phyloP scores from a whole-genome alignment of 306 rosid genomes.

The Senna siamea region DNA sequence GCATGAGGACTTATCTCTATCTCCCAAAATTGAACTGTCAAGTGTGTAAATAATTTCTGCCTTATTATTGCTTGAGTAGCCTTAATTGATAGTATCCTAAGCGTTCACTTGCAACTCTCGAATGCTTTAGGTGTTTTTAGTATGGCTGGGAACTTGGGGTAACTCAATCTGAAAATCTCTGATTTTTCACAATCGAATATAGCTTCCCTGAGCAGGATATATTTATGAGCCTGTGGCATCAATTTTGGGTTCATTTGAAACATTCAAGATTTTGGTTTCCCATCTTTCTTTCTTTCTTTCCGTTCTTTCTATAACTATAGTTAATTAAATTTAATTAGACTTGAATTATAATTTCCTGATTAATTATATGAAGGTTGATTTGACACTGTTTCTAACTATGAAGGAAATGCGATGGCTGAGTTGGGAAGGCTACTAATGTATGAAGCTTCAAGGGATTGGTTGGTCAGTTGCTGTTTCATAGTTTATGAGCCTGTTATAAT shows the following conservation, averaged over 20 bases:
- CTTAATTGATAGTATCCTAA: background rate
- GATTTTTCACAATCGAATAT: background rate
- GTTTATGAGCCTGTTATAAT: slow-evolving; percentile 18
- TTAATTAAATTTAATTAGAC: slow-evolving; percentile 2
- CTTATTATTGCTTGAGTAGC: background rate
- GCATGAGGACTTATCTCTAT: background rate
- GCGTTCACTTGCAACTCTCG: background rate
- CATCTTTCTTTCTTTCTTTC: background rate
- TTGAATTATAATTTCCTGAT: slow-evolving; percentile 18
- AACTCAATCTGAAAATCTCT: background rate
- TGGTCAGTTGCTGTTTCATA: slow-evolving; percentile 63
- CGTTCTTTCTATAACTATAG: background rate
- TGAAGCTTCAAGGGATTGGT: slow-evolving; percentile 96
- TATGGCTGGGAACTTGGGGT: slow-evolving; percentile 16
- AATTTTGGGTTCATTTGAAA: background rate
- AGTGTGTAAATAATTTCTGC: slow-evolving; percentile 14
- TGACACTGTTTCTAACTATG: slow-evolving; percentile 33
- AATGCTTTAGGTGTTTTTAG: slow-evolving; percentile 1
- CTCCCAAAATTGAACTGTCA: background rate
- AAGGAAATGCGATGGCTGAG: slow-evolving; percentile 97
- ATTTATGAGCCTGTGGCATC: background rate
- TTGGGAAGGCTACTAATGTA: slow-evolving; percentile 89
- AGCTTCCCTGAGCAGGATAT: background rate
- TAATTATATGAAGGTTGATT: slow-evolving; percentile 3
- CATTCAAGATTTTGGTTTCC: slow-evolving; percentile 22